phyloP scores from a whole-genome alignment of 495 filamentous ascomycete species.

The Penicillium daleae region DNA sequence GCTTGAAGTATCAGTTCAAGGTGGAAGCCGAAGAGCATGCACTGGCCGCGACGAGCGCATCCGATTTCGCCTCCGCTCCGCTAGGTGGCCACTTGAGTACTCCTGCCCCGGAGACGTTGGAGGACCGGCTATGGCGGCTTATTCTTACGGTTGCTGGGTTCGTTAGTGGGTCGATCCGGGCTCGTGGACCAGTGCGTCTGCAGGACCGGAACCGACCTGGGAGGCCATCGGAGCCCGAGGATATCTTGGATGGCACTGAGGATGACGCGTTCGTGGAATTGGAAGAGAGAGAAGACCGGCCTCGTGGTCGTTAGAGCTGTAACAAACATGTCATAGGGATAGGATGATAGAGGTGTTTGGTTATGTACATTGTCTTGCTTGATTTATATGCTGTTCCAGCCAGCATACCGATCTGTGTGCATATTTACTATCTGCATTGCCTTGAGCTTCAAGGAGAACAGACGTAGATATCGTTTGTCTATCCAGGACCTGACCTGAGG shows the following conservation, averaged over 20 bases:
- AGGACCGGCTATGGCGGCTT: conserved; percentile 72
- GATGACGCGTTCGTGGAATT: conserved; percentile 67
- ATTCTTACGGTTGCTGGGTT: conserved; percentile 55
- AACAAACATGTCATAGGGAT: conserved; percentile 18
- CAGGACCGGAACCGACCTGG: conserved; percentile 56
- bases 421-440: neutral
- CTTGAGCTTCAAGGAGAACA: neutral
- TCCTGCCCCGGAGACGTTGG: conserved; percentile 38
- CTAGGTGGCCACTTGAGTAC: conserved; percentile 39
- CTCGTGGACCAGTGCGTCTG: conserved; percentile 23
- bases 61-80: conserved; percentile 33
- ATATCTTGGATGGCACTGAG: conserved; percentile 70
- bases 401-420: neutral
- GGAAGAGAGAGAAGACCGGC: conserved; percentile 49
- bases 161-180: conserved; percentile 23
- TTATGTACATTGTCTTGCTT: conserved; percentile 13
- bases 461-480: neutral
- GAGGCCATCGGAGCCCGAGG: conserved; percentile 34
- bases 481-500: neutral
- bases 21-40: conserved; percentile 88
- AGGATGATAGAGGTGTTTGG: conserved; percentile 21
- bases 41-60: conserved; percentile 49
- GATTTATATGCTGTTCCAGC: neutral
- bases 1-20: conserved; percentile 96
- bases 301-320: conserved; percentile 11